phyloP scores from a whole-genome alignment of 305 asterid species.

The Caryopteris hybrid region DNA sequence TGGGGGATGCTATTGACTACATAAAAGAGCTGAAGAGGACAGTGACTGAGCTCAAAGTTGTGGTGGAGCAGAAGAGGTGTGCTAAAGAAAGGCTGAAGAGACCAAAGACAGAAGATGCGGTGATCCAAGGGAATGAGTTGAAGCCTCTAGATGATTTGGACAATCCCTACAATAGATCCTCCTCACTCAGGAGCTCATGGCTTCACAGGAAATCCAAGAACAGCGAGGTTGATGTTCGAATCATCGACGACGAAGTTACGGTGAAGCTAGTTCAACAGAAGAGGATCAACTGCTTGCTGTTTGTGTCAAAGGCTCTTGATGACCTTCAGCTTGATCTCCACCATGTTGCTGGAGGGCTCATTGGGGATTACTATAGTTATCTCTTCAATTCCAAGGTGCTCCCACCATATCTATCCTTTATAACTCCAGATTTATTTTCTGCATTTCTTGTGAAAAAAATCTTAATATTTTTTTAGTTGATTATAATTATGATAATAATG shows the following conservation, averaged over 20 bases:
- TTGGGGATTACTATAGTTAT: constrained; percentile 82
- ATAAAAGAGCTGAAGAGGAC: constrained; percentile 80
- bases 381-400: constrained; percentile 78
- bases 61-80: constrained; percentile 71
- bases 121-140: constrained; percentile 28
- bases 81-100: constrained; percentile 59
- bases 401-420: neutral
- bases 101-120: constrained; percentile 40
- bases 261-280: constrained; percentile 86
- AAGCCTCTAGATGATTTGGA: constrained; percentile 42
- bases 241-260: constrained; percentile 78
- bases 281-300: constrained; percentile 70
- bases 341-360: constrained; percentile 93
- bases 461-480: too few species aligned
- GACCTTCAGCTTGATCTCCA: constrained; percentile 86
- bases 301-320: constrained; percentile 72
- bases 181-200: constrained; percentile 80
- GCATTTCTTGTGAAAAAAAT: neutral
- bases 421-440: too few species aligned
- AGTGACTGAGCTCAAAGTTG: constrained; percentile 52
- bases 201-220: constrained; percentile 79
- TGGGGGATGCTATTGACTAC: constrained; percentile 69
- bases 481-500: neutral
- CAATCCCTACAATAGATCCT: constrained; percentile 46
- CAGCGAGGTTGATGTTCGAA: constrained; percentile 84